These are phyloP conservation scores for Scalesia atractyloides DNA, from an alignment of 129 eudicot species.

Conservation along the genomic window DNA sequence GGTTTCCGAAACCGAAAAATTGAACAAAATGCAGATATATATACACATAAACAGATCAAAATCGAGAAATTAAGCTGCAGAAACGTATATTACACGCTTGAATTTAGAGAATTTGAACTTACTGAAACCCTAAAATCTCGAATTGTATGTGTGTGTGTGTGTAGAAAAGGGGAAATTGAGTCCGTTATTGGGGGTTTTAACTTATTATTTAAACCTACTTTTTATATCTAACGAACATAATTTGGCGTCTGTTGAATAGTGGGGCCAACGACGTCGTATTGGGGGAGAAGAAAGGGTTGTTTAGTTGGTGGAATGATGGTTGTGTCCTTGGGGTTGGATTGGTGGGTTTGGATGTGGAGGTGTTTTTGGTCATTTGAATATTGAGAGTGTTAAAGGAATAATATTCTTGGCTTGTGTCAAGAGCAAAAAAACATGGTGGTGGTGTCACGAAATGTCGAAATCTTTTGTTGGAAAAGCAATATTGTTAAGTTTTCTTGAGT, in stretches of 20 bases:
- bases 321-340: conserved; percentile 14
- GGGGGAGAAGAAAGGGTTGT: not conserved
- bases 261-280: conserved; percentile 33
- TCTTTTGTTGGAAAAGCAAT: too few species aligned
- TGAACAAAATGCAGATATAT: conserved; percentile 8
- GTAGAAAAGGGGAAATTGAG: conserved; percentile 23
- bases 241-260: conserved; percentile 31
- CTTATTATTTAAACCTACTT: conserved; percentile 35
- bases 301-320: conserved; percentile 17
- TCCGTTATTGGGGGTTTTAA: conserved; percentile 47
- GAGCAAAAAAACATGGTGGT: too few species aligned
- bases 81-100: conserved; percentile 22
- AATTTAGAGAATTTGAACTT: not conserved
- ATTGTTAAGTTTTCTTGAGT: too few species aligned
- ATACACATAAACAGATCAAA: not conserved
- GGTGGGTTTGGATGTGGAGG: not conserved
- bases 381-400: not conserved
- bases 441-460: too few species aligned
- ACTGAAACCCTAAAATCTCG: conserved; percentile 28
- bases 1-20: conserved; percentile 30
- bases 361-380: conserved; percentile 20
- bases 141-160: not conserved
- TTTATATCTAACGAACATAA: conserved; percentile 38
- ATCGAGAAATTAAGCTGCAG: conserved; percentile 10
- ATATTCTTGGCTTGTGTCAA: too few species aligned